Conservation (phyloP, 2,329 filamentous ascomycete species). For the Rasamsonia emersonii region DNA sequence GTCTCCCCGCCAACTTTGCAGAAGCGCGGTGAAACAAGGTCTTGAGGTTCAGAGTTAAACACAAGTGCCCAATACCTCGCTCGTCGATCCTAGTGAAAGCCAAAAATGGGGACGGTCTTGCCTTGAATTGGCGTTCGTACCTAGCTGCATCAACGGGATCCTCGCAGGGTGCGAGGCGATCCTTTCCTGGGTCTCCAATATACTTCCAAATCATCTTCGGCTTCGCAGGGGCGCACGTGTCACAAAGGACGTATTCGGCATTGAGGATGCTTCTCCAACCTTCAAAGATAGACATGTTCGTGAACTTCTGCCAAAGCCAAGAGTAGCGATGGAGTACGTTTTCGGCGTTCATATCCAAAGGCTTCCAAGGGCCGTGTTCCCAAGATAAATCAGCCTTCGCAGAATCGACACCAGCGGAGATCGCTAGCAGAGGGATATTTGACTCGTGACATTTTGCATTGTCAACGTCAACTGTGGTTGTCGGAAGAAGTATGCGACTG, state of each 20-base stretch:
- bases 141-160: conserved; percentile 41
- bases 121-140: conserved; percentile 45
- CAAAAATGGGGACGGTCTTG: conserved; percentile 35
- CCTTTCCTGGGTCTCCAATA: conserved; percentile 14
- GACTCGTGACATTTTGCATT: conserved; percentile 20
- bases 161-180: conserved; percentile 38
- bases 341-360: conserved; percentile 18
- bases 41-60: conserved; percentile 30
- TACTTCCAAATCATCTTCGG: conserved; percentile 27
- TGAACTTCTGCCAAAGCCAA: conserved; percentile 25
- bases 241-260: conserved; percentile 12
- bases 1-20: conserved; percentile 16
- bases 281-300: conserved; percentile 16
- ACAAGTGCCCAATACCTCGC: conserved; percentile 26
- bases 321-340: conserved; percentile 17
- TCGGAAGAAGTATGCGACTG: conserved; percentile 13
- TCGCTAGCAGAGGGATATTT: conserved; percentile 23
- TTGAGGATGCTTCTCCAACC: conserved; percentile 19
- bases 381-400: conserved; percentile 13
- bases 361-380: conserved; percentile 17
- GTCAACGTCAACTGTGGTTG: conserved; percentile 9
- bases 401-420: conserved; percentile 13
- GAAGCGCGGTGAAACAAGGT: conserved; percentile 29
- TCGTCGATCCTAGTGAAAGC: conserved; percentile 27
- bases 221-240: conserved; percentile 23